Base-by-base conservation (phyloP, 768 basidiomycete species). In the Auriscalpium orientale region DNA sequence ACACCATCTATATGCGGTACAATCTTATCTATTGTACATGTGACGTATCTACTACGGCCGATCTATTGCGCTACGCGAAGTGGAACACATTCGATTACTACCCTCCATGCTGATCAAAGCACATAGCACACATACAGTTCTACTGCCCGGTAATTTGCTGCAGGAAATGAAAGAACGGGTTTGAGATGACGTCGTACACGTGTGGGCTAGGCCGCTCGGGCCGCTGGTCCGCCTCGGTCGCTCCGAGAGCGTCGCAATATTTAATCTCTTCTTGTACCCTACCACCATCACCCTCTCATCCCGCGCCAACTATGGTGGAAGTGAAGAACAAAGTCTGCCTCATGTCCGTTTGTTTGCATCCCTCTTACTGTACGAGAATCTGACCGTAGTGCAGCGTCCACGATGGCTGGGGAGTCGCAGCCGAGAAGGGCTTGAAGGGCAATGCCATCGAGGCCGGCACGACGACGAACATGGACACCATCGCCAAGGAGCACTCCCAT, bases 361-460 rank as follows among this genome's bases (percentile, higher is more conserved):
- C 34, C 37, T 40, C 16, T 9, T 22, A 43, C 15, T 13, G 43
- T 12, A 11, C 22, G 22, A 12, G 11, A 13, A 56, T 36, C 15
- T 49, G 15, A 13, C 47, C 35, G 36, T 48, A 2, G n/a, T 49
- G 44, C 60, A 91, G 87, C 66, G 92, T 98, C 36, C 94, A 98
- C 76, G 94, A 98, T 76, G 95, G 95, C 22, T 98, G 95, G 94
- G 94, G 94, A 55, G 77, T 95, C 62, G 80, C 88, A 15, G 74
- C 75, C 12, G 69, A 81, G 59, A 71, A 79, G 37, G 87, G 87
- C 35, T 80, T 79, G 56, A 85, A 92, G 66, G 94, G 95, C 46
- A 85, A 95, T 66, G 94, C 94, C 51, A 91, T 98, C 70, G 82
- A 84, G 52, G 89, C 87, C 9, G 94, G 81, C 8, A 79, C 79